Percentiles rank a stretch among this genome's conserved stretches.
Conservation (phyloP, 495 filamentous ascomycete genomes). For the Penicillium salamii region DNA sequence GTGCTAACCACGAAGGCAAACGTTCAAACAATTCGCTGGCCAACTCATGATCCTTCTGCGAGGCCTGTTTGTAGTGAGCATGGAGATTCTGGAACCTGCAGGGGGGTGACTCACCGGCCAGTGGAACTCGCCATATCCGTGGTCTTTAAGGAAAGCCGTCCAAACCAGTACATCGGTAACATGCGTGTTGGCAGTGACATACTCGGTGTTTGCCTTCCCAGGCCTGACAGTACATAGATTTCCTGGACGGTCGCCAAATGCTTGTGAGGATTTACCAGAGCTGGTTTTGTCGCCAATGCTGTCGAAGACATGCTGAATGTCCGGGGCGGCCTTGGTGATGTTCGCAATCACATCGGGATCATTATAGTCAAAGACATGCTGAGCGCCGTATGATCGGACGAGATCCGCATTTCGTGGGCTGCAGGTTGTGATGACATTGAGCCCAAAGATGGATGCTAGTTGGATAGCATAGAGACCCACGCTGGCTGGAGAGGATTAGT, state of each 20-base stretch:
- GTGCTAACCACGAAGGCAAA: constrained; percentile 20
- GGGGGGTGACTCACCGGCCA: constrained; percentile 22
- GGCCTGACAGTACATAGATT: constrained; percentile 32
- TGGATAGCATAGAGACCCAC: constrained; percentile 36
- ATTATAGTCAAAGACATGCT: constrained; percentile 52
- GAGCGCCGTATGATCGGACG: constrained; percentile 45
- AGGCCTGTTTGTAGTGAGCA: constrained; percentile 11
- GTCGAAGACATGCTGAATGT: constrained; percentile 24
- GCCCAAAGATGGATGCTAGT: constrained; percentile 18
- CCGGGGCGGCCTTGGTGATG: constrained; percentile 13
- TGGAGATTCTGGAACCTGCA: not conserved
- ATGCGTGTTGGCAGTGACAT: constrained; percentile 12
- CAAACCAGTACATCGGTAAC: constrained; percentile 35
- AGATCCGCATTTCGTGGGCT: constrained; percentile 49
- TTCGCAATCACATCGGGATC: constrained; percentile 18
- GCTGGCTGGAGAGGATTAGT: constrained; percentile 17
- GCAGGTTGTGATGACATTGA: constrained; percentile 47
- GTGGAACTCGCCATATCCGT: constrained; percentile 20
- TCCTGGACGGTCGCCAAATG: constrained; percentile 3
- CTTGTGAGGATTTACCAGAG: constrained; percentile 15
- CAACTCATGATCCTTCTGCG: constrained; percentile 26
- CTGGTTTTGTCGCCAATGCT: constrained; percentile 25
- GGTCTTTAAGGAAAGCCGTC: constrained; percentile 34
- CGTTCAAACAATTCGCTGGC: constrained; percentile 26
- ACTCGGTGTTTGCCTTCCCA: constrained; percentile 26